A percentile compares a stretch with the other conserved stretches of the same genome.
Conservation (phyloP, 2,329 filamentous ascomycete species). For the Dactylellina cionopaga region DNA sequence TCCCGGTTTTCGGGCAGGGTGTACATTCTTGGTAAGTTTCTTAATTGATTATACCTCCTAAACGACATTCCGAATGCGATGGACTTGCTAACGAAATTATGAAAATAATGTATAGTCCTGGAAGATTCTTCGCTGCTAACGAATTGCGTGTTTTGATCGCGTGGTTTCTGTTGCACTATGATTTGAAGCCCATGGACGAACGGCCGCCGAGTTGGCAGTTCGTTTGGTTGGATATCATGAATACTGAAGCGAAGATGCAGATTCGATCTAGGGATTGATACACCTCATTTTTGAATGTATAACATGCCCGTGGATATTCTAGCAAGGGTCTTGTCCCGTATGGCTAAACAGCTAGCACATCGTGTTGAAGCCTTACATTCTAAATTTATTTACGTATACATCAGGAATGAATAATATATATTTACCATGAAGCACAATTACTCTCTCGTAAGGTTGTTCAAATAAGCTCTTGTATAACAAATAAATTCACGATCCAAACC, state of each 20-base stretch:
- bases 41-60: neutral
- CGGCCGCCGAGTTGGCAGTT: constrained; percentile 25
- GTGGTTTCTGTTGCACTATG: constrained; percentile 43
- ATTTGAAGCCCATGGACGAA: constrained; percentile 35
- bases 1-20: constrained; percentile 36
- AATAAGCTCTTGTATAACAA: too few relatives aligned
- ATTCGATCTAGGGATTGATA: constrained; percentile 22
- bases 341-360: too few relatives aligned
- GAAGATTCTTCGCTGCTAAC: constrained; percentile 44
- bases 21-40: constrained; percentile 42
- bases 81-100: neutral
- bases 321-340: too few relatives aligned
- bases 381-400: too few relatives aligned
- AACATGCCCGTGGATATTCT: too few relatives aligned
- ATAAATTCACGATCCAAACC: too few relatives aligned
- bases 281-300: too few relatives aligned
- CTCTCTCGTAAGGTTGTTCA: too few relatives aligned
- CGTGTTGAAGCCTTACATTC: too few relatives aligned
- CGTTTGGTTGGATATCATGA: constrained; percentile 37
- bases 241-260: constrained; percentile 40
- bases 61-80: neutral
- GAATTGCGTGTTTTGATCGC: constrained; percentile 41
- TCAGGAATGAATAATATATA: too few relatives aligned
- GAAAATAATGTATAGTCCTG: constrained; percentile 29
- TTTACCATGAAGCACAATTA: too few relatives aligned